Base-by-base conservation (phyloP, 352 stramenopile genomes). In the Globisporangium solare region DNA sequence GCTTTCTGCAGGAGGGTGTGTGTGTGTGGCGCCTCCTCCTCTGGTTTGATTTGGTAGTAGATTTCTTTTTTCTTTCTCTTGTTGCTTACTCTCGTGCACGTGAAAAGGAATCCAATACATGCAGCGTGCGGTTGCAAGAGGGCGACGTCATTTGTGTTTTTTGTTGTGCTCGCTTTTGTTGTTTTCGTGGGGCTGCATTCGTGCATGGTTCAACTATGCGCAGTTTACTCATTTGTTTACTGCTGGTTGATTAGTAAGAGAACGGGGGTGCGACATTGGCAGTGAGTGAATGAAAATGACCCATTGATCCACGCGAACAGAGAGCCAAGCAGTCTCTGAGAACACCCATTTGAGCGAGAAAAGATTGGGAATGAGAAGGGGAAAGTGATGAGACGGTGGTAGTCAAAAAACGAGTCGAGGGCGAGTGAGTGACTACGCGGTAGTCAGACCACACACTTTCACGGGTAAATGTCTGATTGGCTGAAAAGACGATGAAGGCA, bases 1-100 rank as follows among this genome's bases (percentile, higher is more conserved):
- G 17, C 32, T 40, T 27, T 35, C 27, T 35, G 27, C 27, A 35
- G 27, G 27, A 35, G 27, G 27, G 27, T 35, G 4, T 35, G 27
- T 35, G 6, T 6, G 27, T 35, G 27, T 35, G 7, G 11, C 0
- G 5, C 10, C 20, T 40, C 15, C 32, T 11, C 21, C 12, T 17
- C 31, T 51, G 41, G 17, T 42, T 49, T 42, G 43, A 40, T 40
- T 51, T 59, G 58, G 58, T 54, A 64, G 58, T 64, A 64, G 58
- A 64, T 58, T 57, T 64, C 20, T 50, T 48, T 35, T 47, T 51
- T 40, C 22, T 31, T 50, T 42, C 22, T 52, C 31, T 35, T 24
- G 18, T 42, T 42, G n/a, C 37, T 42, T 42, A n/a, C n/a, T 35
- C 27, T 42, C 15, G 17, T 50, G 39, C 48, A 51, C 24, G 39